Conservation (phyloP, 163 green algal genomes). For the Scenedesmus sp. region DNA sequence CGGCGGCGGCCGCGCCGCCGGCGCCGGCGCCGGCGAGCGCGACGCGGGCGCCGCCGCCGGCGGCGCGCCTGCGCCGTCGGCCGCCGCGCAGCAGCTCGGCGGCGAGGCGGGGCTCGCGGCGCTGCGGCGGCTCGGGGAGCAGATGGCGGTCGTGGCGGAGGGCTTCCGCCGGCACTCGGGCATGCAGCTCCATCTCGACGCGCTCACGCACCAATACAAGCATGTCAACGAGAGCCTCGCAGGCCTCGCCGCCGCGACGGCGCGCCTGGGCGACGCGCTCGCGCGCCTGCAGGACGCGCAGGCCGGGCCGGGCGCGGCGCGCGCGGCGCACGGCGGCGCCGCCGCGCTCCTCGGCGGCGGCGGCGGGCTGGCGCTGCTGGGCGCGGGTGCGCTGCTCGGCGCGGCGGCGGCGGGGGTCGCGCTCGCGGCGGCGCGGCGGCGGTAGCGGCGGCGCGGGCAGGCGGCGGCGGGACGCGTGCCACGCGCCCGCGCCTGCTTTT, state of each 20-base stretch:
- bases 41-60: not conserved
- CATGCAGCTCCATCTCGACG: constrained; percentile 59
- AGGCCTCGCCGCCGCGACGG: constrained; percentile 25
- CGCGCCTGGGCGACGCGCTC: not conserved
- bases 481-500: too few relatives aligned
- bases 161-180: constrained; percentile 42
- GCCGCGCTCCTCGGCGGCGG: not conserved
- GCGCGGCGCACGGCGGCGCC: not conserved
- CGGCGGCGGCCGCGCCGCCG: too few relatives aligned
- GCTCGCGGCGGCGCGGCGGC: too few relatives aligned
- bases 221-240: constrained; percentile 37
- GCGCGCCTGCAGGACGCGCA: constrained; percentile 7
- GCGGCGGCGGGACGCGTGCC: too few relatives aligned
- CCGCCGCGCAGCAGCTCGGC: constrained; percentile 1
- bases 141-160: constrained; percentile 29
- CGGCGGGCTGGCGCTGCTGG: not conserved
- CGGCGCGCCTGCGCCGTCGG: not conserved
- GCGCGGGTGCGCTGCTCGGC: not conserved
- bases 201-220: constrained; percentile 53
- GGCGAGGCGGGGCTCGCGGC: not conserved
- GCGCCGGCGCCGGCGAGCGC: not conserved
- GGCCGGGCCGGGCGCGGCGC: not conserved
- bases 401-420: not conserved
- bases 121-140: constrained; percentile 29
- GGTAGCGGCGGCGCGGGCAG: too few relatives aligned